phyloP scores from a whole-genome alignment of 2,329 filamentous ascomycete species.

The Westerdykella ornata region DNA sequence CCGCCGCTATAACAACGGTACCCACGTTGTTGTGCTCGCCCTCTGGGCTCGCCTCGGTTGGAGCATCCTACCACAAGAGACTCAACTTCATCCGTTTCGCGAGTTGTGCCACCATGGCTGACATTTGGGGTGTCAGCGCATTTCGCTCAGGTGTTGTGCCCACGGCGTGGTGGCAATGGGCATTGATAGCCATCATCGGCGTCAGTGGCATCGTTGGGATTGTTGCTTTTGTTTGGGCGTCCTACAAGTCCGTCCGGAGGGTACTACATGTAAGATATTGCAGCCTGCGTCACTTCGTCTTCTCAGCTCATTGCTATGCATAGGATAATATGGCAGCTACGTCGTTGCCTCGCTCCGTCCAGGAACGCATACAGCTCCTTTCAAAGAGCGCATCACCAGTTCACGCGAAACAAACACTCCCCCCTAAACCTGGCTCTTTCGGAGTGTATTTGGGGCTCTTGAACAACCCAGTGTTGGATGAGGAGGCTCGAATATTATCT shows the following conservation, averaged over 20 bases:
- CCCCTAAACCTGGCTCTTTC: slow-evolving; percentile 29
- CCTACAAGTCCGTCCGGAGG: slow-evolving; percentile 14
- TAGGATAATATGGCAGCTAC: slow-evolving; percentile 14
- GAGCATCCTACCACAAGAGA: slow-evolving; percentile 4
- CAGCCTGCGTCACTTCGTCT: background rate
- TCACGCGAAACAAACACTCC: slow-evolving; percentile 14
- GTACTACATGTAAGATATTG: slow-evolving; percentile 16
- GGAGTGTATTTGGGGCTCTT: slow-evolving; percentile 32
- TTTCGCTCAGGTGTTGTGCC: slow-evolving; percentile 20
- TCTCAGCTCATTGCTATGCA: slow-evolving; percentile 6
- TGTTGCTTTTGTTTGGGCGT: slow-evolving; percentile 23
- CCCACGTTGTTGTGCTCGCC: slow-evolving; percentile 6
- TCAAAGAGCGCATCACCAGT: slow-evolving; percentile 16
- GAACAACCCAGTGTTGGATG: slow-evolving; percentile 18
- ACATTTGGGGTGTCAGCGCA: slow-evolving; percentile 27
- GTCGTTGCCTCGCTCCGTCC: slow-evolving; percentile 21
- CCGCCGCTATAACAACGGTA: slow-evolving; percentile 7
- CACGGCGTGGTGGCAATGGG: slow-evolving; percentile 31
- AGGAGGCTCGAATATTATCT: slow-evolving; percentile 21
- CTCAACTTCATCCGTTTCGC: background rate
- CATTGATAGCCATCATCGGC: slow-evolving; percentile 27
- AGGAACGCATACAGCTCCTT: slow-evolving; percentile 26
- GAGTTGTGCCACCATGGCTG: slow-evolving; percentile 14
- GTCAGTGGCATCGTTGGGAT: slow-evolving; percentile 24
- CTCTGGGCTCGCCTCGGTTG: slow-evolving; percentile 3